A percentile compares a stretch with the other conserved stretches of the same genome.
Evolutionary conservation across 108 stramenopile species (phyloP).

Genomic region (Fistulifera solaris): DNA sequence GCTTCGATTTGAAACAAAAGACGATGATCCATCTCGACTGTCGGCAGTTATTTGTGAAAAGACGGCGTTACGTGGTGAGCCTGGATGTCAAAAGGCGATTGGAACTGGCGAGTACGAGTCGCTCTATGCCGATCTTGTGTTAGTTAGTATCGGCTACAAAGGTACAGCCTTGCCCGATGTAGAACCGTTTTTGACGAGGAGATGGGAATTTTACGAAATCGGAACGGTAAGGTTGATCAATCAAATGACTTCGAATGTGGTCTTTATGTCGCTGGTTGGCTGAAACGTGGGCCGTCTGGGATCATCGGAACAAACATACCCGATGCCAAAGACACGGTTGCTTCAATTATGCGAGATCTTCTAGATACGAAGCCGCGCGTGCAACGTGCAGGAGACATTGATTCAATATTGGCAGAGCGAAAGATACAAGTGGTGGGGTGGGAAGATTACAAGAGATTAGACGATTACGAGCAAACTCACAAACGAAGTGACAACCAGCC

Average conservation of each 20-base stretch:
- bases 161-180: conserved; percentile 72
- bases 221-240: conserved; percentile 57
- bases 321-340: conserved; percentile 89
- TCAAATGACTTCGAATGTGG: conserved; percentile 32
- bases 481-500: conserved; percentile 37
- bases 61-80: conserved; percentile 66
- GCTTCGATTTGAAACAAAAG: conserved; percentile 33
- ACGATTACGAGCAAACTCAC: conserved; percentile 35
- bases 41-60: conserved; percentile 67
- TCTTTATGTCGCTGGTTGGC: conserved; percentile 92
- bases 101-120: conserved; percentile 64
- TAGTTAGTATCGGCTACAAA: conserved; percentile 91
- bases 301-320: conserved; percentile 95
- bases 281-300: conserved; percentile 93
- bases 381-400: conserved; percentile 8
- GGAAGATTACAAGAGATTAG: conserved; percentile 49
- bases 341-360: conserved; percentile 66
- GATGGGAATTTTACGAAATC: conserved; percentile 51
- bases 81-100: conserved; percentile 54
- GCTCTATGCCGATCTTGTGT: conserved; percentile 40
- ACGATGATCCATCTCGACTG: conserved; percentile 24
- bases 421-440: conserved; percentile 39
- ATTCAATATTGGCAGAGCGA: conserved; percentile 22
- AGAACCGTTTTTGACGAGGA: conserved; percentile 52
- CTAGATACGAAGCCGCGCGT: neutral